Percentiles rank a stretch among this genome's conserved stretches.
Evolutionary conservation across 208 protist genomes (phyloP).

Genomic region (Trypanosoma cruzi): DNA sequence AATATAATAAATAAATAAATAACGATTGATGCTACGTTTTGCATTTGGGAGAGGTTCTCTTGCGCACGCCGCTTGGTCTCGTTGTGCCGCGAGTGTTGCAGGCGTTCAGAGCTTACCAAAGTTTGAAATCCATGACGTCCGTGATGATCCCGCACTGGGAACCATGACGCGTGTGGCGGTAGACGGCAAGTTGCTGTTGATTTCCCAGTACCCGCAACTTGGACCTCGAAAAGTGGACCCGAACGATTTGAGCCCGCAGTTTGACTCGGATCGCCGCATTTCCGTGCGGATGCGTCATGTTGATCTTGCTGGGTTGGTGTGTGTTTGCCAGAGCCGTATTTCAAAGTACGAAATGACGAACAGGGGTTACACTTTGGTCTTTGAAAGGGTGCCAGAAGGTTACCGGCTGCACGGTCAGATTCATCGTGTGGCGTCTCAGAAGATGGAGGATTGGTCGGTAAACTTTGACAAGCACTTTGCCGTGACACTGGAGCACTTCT

Average conservation of each 20-base stretch:
- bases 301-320: constrained; percentile 74
- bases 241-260: constrained; percentile 86
- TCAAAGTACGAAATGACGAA: constrained; percentile 68
- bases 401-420: constrained; percentile 75
- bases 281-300: constrained; percentile 77
- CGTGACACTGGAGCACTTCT: constrained; percentile 82
- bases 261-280: constrained; percentile 78
- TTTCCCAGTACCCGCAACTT: constrained; percentile 88
- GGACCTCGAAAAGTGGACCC: constrained; percentile 84
- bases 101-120: constrained; percentile 49
- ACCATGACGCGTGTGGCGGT: constrained; percentile 81
- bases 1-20: constrained; percentile 15
- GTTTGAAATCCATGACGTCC: constrained; percentile 89
- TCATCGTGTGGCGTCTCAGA: constrained; percentile 50
- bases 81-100: constrained; percentile 23
- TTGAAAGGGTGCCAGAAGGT: constrained; percentile 58
- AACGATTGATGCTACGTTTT: constrained; percentile 46
- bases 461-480: constrained; percentile 86
- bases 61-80: constrained; percentile 5
- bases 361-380: constrained; percentile 74
- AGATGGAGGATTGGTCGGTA: constrained; percentile 76
- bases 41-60: constrained; percentile 18
- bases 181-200: constrained; percentile 72
- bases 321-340: constrained; percentile 61
- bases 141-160: constrained; percentile 69